A percentile compares a stretch with the other conserved stretches of the same genome.
Evolutionary conservation across 208 protist species (phyloP).

Genomic region (Blastocrithidia nonstop): DNA sequence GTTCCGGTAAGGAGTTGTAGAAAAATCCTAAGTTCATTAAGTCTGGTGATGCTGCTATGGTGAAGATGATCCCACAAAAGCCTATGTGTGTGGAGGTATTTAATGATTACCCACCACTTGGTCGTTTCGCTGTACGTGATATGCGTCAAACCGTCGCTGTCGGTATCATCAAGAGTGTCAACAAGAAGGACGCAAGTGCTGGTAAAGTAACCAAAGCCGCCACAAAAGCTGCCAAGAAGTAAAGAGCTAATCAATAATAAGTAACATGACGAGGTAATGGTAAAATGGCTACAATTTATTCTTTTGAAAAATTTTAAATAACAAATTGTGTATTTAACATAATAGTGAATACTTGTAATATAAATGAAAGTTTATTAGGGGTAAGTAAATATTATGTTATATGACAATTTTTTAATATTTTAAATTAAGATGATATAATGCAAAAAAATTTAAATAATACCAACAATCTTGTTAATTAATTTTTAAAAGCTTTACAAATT

Average conservation of each 20-base stretch:
- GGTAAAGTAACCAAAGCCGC: constrained; percentile 74
- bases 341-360: too few species aligned
- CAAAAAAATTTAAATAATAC: too few species aligned
- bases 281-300: too few species aligned
- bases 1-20: not conserved
- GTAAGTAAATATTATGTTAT: too few species aligned
- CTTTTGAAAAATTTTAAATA: too few species aligned
- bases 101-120: constrained; percentile 30
- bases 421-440: too few species aligned
- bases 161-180: constrained; percentile 89
- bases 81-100: not conserved
- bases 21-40: not conserved
- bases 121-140: constrained; percentile 92
- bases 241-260: constrained; percentile 2
- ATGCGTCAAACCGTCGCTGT: constrained; percentile 93
- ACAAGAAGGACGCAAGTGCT: constrained; percentile 43
- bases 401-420: too few species aligned
- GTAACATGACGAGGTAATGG: too few species aligned
- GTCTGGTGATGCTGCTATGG: not conserved
- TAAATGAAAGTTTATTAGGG: too few species aligned
- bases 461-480: too few species aligned
- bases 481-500: too few species aligned
- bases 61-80: not conserved
- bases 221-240: constrained; percentile 56
- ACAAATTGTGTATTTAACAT: too few species aligned